Evolutionary conservation across 202 grass and related monocot genomes (phyloP).

Genomic region (Dendrocalamus latiflorus): DNA sequence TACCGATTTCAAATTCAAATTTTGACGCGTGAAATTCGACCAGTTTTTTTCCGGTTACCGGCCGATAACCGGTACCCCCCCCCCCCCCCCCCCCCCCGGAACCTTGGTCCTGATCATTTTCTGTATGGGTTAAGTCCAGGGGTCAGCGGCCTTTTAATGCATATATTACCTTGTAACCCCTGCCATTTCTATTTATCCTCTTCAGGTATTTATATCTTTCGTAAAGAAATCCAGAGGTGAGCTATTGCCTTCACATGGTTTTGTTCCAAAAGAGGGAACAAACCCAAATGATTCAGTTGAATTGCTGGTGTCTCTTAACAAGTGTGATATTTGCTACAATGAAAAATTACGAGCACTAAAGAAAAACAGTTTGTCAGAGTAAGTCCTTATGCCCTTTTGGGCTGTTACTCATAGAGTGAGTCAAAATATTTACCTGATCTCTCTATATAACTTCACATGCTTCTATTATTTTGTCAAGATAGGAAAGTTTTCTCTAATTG

Average conservation of each 20-base stretch:
- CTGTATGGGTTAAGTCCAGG: neutral
- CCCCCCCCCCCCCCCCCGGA: too few relatives aligned
- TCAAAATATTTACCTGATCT: neutral
- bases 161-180: neutral
- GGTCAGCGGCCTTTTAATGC: neutral
- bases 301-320: constrained; percentile 65
- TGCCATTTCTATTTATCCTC: neutral
- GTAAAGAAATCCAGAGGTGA: constrained; percentile 95
- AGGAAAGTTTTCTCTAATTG: neutral
- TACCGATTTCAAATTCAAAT: too few relatives aligned
- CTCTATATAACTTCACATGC: neutral
- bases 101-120: constrained; percentile 5
- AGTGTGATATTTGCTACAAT: constrained; percentile 79
- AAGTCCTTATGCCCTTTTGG: constrained; percentile 35
- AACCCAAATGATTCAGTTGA: constrained; percentile 97
- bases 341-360: constrained; percentile 79
- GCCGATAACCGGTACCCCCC: too few relatives aligned
- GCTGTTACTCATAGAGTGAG: neutral
- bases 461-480: neutral
- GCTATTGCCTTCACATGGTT: constrained; percentile 95
- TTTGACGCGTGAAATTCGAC: too few relatives aligned
- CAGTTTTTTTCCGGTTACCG: too few relatives aligned
- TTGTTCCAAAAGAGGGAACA: constrained; percentile 90
- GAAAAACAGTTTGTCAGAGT: constrained; percentile 66
- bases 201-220: constrained; percentile 95